Evolutionary conservation across 108 stramenopile species (phyloP).

Genomic region (Fragilaria radians): DNA sequence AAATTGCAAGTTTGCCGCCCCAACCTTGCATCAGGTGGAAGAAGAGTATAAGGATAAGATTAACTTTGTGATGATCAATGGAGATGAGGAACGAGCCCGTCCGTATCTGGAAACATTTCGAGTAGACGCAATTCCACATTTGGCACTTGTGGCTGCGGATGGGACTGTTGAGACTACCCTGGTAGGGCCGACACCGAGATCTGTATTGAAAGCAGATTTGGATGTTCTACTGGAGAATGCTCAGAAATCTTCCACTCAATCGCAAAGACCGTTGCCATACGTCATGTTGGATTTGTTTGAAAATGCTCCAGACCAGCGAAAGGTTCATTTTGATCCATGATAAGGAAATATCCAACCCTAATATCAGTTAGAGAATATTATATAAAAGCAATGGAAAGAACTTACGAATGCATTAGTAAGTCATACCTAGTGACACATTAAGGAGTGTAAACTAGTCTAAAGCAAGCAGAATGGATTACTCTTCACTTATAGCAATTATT

Average conservation of each 20-base stretch:
- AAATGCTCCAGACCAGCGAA: slow-evolving; percentile 38
- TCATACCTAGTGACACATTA: too few relatives aligned
- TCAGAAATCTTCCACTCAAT: neutral
- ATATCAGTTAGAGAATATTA: too few relatives aligned
- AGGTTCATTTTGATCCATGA: slow-evolving; percentile 46
- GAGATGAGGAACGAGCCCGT: slow-evolving; percentile 43
- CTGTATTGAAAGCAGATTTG: slow-evolving; percentile 57
- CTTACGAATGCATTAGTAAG: too few relatives aligned
- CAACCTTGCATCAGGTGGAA: slow-evolving; percentile 53
- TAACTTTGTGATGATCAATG: slow-evolving; percentile 76
- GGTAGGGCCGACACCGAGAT: slow-evolving; percentile 70
- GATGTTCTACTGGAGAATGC: slow-evolving; percentile 56
- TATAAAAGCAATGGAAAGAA: too few relatives aligned
- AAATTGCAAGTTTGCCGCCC: slow-evolving; percentile 65
- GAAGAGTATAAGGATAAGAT: slow-evolving; percentile 56
- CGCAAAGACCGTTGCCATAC: slow-evolving; percentile 51
- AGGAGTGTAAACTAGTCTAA: too few relatives aligned
- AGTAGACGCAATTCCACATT: slow-evolving; percentile 82
- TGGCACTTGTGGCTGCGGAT: slow-evolving; percentile 53
- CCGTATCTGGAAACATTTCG: slow-evolving; percentile 64
- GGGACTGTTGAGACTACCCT: slow-evolving; percentile 81
- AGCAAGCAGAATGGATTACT: too few relatives aligned
- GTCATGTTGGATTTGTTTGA: slow-evolving; percentile 77
- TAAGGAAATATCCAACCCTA: too few relatives aligned
- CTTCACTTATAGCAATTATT: too few relatives aligned